phyloP scores from a whole-genome alignment of 2,329 filamentous ascomycete species.

The Lasiodiplodia hormozganensis region DNA sequence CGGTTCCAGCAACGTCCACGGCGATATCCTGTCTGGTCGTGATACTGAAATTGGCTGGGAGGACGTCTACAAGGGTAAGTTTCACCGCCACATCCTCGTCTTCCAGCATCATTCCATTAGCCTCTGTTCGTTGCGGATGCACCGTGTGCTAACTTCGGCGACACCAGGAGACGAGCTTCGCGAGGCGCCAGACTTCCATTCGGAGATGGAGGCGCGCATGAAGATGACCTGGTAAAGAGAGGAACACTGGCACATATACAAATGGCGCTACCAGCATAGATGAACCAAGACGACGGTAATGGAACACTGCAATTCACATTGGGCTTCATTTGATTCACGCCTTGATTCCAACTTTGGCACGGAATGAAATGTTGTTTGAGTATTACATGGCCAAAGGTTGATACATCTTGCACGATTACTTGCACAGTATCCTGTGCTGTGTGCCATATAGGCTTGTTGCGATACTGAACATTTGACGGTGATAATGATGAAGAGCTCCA shows the following conservation, averaged over 20 bases:
- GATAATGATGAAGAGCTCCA: constrained; percentile 20
- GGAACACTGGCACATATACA: neutral
- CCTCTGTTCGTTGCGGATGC: no score
- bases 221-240: constrained; percentile 70
- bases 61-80: constrained; percentile 80
- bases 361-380: neutral
- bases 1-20: constrained; percentile 75
- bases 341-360: neutral
- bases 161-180: constrained; percentile 70
- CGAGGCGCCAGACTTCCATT: constrained; percentile 76
- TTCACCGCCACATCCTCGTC: constrained; percentile 30
- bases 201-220: constrained; percentile 92
- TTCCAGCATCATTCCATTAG: neutral
- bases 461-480: neutral
- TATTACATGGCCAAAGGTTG: neutral
- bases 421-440: neutral
- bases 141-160: constrained; percentile 13
- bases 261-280: constrained; percentile 12
- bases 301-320: neutral
- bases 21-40: constrained; percentile 83
- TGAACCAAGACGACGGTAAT: constrained; percentile 12
- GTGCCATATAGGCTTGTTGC: neutral
- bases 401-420: neutral
- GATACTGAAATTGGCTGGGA: constrained; percentile 88
- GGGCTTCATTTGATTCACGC: neutral